Evolutionary conservation across 768 basidiomycete species (phyloP), one percentile per base, ranked within the genome.

Genomic region (Boletus speciosus): DNA sequence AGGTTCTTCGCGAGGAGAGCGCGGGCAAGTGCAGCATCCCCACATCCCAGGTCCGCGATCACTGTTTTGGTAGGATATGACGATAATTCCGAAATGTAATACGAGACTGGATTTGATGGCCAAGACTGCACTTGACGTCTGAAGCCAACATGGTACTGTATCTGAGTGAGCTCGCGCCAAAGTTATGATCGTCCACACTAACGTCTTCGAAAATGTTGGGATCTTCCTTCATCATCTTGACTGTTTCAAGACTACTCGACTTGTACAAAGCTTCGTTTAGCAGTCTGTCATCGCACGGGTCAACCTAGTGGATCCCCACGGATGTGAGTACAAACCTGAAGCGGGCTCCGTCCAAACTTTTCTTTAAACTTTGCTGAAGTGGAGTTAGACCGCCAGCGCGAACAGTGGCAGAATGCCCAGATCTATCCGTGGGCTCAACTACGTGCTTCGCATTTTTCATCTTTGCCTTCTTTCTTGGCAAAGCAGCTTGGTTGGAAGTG

Each of bases 251-350:
- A 63, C 93, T 92, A 51, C 84, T 81, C 1, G 86, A 87, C 60
- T 94, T 96, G 74, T 99, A 99, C 31, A 99, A 74, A 37, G 78
- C 80, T 74, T 98, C 95, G 67, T 99, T 99, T 52, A 98, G 88
- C 76, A 90, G 81, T 64, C 95, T 93, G 46, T 16, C 19, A 15
- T 19, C 25, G 15, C 32, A 34, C 21, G 35, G 38, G 42, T 68
- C 27, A 70, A 43, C 32, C 5, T n/a, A 43, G 27, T 8, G 25
- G 5, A 49, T 39, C 46, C 36, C 35, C 11, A 21, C 21, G 12
- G 10, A 36, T 16, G 5, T 9, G 35, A 39, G 19, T 29, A 40
- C 51, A 62, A 43, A 88, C 93, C 92, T 81, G 70, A 95, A 95
- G 25, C 86, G 82, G n/a, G 93, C 93, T 0, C 93, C 90, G 54